Base-by-base conservation (phyloP, 106 monocot genomes). In the Iris macrosiphon region DNA sequence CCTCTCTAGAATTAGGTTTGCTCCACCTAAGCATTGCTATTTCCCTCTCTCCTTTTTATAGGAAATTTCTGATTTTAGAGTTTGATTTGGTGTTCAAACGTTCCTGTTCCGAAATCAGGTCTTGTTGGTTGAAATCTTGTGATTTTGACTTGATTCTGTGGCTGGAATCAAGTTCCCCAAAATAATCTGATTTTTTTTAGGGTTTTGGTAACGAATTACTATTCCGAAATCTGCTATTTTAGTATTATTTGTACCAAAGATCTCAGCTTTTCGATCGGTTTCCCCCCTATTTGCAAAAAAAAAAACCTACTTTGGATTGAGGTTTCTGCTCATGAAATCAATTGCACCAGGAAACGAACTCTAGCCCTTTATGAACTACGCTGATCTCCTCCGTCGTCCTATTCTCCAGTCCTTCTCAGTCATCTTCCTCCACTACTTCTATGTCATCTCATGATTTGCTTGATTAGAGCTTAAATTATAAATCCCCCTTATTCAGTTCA, bases 381-480 rank as follows among this genome's bases (percentile, higher is more conserved):
- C 31, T 18, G 18, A 52, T 52, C 18, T 52, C 31, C 19, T 52
- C 32, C 32, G 52, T 19, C 52, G 52, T 19, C 32, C 52, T 30
- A 52, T 65, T 52, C 64, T 65, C 26, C 64, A 65, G 23, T 65
- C 64, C 43, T 65, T 65, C 44, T 65, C 64, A 1, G 52, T 65
- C 10, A 42, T 54, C 33, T 65, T 65, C 43, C 64, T 65, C 42
- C 23, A 65, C 44, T 65, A 54, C 44, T 65, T 65, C 54, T 65
- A 65, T 24, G 64, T 65, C n/a, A 65, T 65, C 22, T 65, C 32
- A 13, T 65, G 64, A 65, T 30, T 49, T 63, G 26, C 24, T 26
- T 4, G 10, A 35, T 35, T 35, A 35, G 4, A 6, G 34, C 10
- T 35, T 35, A 6, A 35, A 35, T 35, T 35, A 6, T 4, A 10